These are phyloP conservation scores for Oryza meyeriana DNA, from an alignment of 176 grass and related monocot genomes.

Conservation along the genomic window DNA sequence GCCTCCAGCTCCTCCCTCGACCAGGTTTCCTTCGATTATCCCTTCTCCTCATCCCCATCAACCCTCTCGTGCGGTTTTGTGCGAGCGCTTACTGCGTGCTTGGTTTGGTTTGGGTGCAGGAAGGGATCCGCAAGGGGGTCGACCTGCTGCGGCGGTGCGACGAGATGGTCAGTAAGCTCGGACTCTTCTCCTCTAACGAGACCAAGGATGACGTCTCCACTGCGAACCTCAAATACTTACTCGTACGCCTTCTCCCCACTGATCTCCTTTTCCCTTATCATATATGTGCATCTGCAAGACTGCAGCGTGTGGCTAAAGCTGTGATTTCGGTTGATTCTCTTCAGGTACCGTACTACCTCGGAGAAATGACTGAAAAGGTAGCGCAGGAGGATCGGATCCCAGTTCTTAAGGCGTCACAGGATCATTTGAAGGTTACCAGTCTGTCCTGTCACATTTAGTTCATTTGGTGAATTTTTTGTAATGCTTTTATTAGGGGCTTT, in stretches of 20 bases:
- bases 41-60: not conserved
- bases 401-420: conserved; percentile 55
- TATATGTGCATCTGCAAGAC: not conserved
- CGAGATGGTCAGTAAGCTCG: conserved; percentile 84
- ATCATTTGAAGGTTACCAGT: conserved; percentile 72
- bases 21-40: not conserved
- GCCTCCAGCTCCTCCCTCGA: conserved; percentile 62
- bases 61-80: not conserved
- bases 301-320: not conserved
- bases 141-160: conserved; percentile 71
- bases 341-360: conserved; percentile 78
- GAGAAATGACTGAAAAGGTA: conserved; percentile 71
- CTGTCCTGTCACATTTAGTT: not conserved
- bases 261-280: not conserved
- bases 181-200: conserved; percentile 85
- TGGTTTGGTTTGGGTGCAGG: conserved; percentile 21
- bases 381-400: conserved; percentile 57
- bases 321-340: not conserved
- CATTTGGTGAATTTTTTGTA: not conserved
- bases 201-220: conserved; percentile 95
- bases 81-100: not conserved
- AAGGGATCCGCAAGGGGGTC: conserved; percentile 70
- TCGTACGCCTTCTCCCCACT: conserved; percentile 22
- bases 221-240: conserved; percentile 84
- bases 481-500: not conserved